Percentiles rank a stretch among this genome's conserved stretches.
phyloP scores from a whole-genome alignment of 345 rosid species.

The Balakata baccata region DNA sequence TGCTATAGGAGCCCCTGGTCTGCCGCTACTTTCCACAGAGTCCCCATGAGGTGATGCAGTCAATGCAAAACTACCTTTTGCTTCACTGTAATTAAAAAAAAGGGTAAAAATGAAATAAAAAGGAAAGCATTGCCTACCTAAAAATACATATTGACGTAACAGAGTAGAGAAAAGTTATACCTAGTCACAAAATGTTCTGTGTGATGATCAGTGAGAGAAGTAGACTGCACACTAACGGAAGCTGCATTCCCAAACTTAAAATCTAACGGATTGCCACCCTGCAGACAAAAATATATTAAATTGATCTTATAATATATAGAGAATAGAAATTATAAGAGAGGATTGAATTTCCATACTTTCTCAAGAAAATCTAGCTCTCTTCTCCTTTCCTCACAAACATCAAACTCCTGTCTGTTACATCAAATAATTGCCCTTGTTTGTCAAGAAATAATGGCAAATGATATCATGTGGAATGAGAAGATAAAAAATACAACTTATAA shows the following conservation, averaged over 20 bases:
- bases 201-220: slow-evolving; percentile 80
- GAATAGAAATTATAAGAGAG: slow-evolving; percentile 19
- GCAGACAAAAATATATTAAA: slow-evolving; percentile 28
- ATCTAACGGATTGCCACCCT: slow-evolving; percentile 99
- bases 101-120: slow-evolving; percentile 7
- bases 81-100: slow-evolving; percentile 61
- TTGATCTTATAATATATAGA: slow-evolving; percentile 14
- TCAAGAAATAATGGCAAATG: background rate
- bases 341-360: slow-evolving; percentile 61
- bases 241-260: slow-evolving; percentile 75
- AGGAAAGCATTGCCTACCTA: slow-evolving; percentile 22
- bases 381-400: slow-evolving; percentile 94
- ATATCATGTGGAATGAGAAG: background rate
- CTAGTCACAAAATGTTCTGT: slow-evolving; percentile 76
- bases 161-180: slow-evolving; percentile 38
- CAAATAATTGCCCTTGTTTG: slow-evolving; percentile 10
- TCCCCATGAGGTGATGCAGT: slow-evolving; percentile 94
- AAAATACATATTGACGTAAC: slow-evolving; percentile 17
- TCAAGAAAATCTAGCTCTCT: slow-evolving; percentile 93
- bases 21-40: slow-evolving; percentile 95
- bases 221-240: slow-evolving; percentile 87
- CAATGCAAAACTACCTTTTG: slow-evolving; percentile 87
- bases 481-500: background rate
- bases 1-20: slow-evolving; percentile 62
- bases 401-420: slow-evolving; percentile 86